Conservation (phyloP, 805 yeast species). For the Wickerhamiella azymoides region DNA sequence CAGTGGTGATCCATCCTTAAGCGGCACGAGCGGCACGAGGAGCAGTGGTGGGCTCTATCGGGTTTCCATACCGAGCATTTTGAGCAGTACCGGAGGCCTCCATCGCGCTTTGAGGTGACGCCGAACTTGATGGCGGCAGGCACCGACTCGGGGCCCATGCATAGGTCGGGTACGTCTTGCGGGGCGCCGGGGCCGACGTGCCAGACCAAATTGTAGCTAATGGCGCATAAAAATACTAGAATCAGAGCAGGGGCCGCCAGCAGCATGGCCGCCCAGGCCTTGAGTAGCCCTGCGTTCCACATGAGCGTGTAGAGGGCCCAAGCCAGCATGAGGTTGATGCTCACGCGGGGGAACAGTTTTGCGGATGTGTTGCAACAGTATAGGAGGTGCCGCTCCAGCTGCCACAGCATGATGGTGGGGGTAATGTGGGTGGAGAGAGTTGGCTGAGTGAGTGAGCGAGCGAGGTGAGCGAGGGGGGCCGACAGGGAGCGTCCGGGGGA, state of each 20-base stretch:
- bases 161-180: conserved; percentile 17
- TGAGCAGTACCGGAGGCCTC: conserved; percentile 28
- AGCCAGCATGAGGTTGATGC: conserved; percentile 18
- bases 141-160: conserved; percentile 18
- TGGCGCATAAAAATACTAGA: conserved; percentile 12
- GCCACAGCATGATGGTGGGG: conserved; percentile 9
- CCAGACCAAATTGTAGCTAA: conserved; percentile 17
- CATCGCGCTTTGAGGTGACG: conserved; percentile 30
- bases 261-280: not conserved
- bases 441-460: not conserved
- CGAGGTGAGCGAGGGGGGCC: not conserved
- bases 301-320: conserved; percentile 24
- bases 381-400: conserved; percentile 11
- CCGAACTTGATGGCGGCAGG: conserved; percentile 20
- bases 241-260: conserved; percentile 3
- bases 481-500: no score
- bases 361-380: conserved; percentile 13
- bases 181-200: conserved; percentile 26
- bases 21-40: conserved; percentile 27
- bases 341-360: conserved; percentile 23
- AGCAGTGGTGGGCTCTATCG: conserved; percentile 32
- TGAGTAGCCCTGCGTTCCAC: not conserved
- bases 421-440: not conserved
- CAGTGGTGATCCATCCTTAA: conserved; percentile 50
- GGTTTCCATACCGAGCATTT: conserved; percentile 33